Evolutionary conservation across 2,329 filamentous ascomycete species (phyloP), one percentile per base, ranked within the genome.

Genomic region (Endoconidiophora polonica): DNA sequence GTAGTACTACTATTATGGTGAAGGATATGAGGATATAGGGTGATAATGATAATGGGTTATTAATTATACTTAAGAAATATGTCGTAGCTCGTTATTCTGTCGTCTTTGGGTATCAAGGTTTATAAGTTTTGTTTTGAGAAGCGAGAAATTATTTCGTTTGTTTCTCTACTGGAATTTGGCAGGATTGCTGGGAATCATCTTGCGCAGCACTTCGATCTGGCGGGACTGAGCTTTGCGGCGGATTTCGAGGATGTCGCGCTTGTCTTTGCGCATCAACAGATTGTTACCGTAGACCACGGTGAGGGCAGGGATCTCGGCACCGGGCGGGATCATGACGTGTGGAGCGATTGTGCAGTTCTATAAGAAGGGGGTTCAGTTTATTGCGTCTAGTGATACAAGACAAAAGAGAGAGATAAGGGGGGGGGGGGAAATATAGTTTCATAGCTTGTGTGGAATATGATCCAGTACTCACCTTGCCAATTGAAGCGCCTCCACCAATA

Each of bases 311-410:
- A 88, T 59, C 9, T 68, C 64, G 29, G 77, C 73, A 0, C 74
- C 72, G 7, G 77, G 72, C 0, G 65, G 62, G 40, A 87, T 66
- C 23, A 71, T 67, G 22, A 74, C 79, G 53, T 76, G 69, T 0
- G 82, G 73, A 5, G 82, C 80, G 47, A 88, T 70, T 20, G 81
- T 86, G 58, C 81, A 82, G 60, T 86, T 75, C 70, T 81, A 63
- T 43, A 61, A 3, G 66, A 57, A 24, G 9, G 26, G 16, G 16
- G 16, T 18, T 18, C 16, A 18, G 16, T 18, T 18, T 18, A 18
- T 18, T 18, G 16, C 16, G 16, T 18, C 16, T 1, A 18, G 16
- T 18, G 2, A 18, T 36, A 33, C 36, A 43, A 49, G 29, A 22
- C 37, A 4, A 23, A 12, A 49, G 14, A 33, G 7, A 2, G 10